Base-by-base conservation (phyloP, 2,329 filamentous ascomycete species). In the Fusarium keratoplasticum region DNA sequence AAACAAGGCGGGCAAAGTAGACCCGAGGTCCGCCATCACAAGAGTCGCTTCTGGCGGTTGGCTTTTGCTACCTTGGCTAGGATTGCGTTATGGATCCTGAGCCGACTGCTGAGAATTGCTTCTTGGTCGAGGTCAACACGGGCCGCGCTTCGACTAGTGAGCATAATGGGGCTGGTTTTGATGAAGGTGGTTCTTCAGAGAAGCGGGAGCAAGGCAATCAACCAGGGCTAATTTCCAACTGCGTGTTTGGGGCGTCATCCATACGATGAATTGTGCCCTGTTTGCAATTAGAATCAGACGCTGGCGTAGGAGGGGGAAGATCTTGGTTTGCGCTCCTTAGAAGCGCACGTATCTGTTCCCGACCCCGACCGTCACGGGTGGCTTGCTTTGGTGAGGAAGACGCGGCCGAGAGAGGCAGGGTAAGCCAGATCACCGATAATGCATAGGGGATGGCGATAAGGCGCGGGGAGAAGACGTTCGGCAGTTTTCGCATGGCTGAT, bases 71-170 rank as follows among this genome's bases (percentile, higher is more conserved):
- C 42, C 42, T 47, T n/a, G 52, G 54, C 22, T 18, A 22, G 18
- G 35, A 27, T 61, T 38, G 35, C 31, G 29, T n/a, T 42, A 63
- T 25, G 61, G 61, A 25, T 63, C 47, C 25, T 38, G 16, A 25
- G 35, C 47, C 54, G 57, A 69, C 60, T 55, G 25, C 57, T 57
- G n/a, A 57, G 38, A 69, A 61, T 42, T 40, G 29, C 52, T 61
- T 64, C 44, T 61, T 75, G 44, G 61, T 65, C 59, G 61, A 75
- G 42, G 66, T 63, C 47, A 61, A 66, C 60, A 70, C 69, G 74
- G 72, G 68, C 72, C 67, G 73, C 70, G 69, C 69, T 67, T 72
- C 61, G 62, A 64, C 70, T 72, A 72, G 63, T 66, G 55, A 64
- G 68, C 60, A 68, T 67, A 66, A 73, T 68, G 69, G 67, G 58